These are phyloP conservation scores for Eutypa lata DNA, from an alignment of 2,329 filamentous ascomycete genomes.

Conservation along the genomic window DNA sequence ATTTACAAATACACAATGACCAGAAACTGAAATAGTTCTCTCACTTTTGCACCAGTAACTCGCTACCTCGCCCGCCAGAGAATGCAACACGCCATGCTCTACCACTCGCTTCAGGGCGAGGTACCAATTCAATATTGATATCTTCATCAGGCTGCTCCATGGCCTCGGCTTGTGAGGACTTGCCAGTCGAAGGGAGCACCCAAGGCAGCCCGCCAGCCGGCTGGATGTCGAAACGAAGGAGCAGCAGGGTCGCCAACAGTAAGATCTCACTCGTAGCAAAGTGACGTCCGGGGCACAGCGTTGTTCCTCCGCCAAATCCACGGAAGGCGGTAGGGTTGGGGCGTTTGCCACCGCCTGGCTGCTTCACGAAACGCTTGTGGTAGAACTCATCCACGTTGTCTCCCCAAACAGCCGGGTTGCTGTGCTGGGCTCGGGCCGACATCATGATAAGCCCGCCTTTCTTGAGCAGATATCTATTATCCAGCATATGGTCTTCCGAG, in stretches of 20 bases:
- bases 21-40: no score
- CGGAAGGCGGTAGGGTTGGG: not conserved
- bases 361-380: not conserved
- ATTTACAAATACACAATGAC: no score
- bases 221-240: slow-evolving; percentile 1
- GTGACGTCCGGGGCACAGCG: slow-evolving; percentile 1
- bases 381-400: not conserved
- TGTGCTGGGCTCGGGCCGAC: not conserved
- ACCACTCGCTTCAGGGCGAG: not conserved
- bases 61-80: not conserved
- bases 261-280: slow-evolving; percentile 1
- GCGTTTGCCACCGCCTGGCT: not conserved
- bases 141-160: not conserved
- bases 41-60: no score
- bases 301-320: not conserved
- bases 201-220: not conserved
- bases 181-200: not conserved
- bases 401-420: not conserved
- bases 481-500: not conserved
- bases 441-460: not conserved
- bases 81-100: not conserved
- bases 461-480: not conserved
- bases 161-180: not conserved
- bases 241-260: not conserved
- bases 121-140: not conserved